Percentiles rank a stretch among this genome's conserved stretches.
phyloP scores from a whole-genome alignment of 2,329 filamentous ascomycete genomes.

The Hypoxylon sp. region DNA sequence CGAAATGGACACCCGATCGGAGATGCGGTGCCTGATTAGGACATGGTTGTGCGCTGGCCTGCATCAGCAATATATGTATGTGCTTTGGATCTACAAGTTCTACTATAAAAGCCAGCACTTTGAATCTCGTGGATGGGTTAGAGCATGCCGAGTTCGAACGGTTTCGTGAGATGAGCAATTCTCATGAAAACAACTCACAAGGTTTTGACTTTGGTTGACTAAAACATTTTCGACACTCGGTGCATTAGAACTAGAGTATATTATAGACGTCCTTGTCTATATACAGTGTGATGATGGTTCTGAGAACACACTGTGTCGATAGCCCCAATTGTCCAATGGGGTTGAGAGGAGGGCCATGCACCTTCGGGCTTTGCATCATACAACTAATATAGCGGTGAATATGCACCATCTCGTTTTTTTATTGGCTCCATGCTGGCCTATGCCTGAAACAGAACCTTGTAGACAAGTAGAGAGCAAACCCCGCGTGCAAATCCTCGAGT shows the following conservation, averaged over 20 bases:
- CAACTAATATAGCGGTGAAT: constrained; percentile 33
- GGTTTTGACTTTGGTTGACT: no score
- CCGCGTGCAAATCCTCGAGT: constrained; percentile 16
- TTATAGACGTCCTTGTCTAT: not conserved
- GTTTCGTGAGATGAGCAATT: no score
- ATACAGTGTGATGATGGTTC: constrained; percentile 1
- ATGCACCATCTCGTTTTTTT: constrained; percentile 13
- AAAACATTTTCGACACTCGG: no score
- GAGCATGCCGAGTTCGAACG: no score
- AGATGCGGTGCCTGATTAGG: constrained; percentile 30
- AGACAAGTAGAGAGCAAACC: constrained; percentile 3
- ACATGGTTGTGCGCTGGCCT: constrained; percentile 22
- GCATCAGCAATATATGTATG: constrained; percentile 6
- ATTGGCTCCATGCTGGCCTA: constrained; percentile 25
- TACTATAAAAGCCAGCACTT: no score
- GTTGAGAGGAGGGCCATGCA: constrained; percentile 6
- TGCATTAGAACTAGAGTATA: no score
- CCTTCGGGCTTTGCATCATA: constrained; percentile 9
- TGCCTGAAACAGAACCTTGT: constrained; percentile 26
- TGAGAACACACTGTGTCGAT: not conserved
- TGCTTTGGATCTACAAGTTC: constrained; percentile 9
- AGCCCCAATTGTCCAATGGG: constrained; percentile 21
- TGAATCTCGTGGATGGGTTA: no score
- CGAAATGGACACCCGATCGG: constrained; percentile 20
- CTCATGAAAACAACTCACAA: no score